These are phyloP conservation scores for Lycium ferocissimum DNA, from an alignment of 257 asterid genomes.

Conservation along the genomic window DNA sequence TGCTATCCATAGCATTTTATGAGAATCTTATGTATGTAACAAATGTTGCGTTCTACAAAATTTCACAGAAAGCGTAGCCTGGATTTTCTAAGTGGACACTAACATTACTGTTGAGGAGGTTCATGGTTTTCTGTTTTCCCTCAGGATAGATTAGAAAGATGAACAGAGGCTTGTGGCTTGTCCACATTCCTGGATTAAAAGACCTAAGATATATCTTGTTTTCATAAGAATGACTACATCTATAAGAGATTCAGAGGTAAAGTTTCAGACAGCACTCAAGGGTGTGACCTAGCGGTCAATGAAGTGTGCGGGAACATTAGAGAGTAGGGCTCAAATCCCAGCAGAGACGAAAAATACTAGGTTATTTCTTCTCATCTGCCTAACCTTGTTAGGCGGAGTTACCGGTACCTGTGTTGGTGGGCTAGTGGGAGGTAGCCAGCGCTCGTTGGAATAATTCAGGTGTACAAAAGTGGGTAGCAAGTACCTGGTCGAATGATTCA, in stretches of 20 bases:
- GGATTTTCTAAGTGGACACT: slow-evolving; percentile 10
- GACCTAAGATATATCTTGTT: not conserved
- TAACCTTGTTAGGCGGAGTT: not conserved
- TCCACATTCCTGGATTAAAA: not conserved
- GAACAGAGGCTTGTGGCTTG: not conserved
- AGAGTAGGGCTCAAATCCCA: not conserved
- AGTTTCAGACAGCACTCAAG: not conserved
- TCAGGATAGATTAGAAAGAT: not conserved
- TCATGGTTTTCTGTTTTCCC: not conserved
- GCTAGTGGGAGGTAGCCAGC: not conserved
- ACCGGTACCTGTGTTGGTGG: not conserved
- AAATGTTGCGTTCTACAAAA: not conserved
- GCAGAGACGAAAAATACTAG: not conserved
- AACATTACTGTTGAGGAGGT: slow-evolving; percentile 4
- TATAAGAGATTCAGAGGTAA: not conserved
- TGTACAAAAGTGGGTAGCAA: not conserved
- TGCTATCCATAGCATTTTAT: not conserved
- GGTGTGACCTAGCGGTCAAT: not conserved
- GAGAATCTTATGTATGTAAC: not conserved
- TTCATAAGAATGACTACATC: not conserved
- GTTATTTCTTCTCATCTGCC: not conserved
- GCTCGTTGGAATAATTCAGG: not conserved
- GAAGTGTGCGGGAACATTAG: not conserved
- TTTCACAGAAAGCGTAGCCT: not conserved
- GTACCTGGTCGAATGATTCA: not conserved